Evolutionary conservation across 2,329 filamentous ascomycete species (phyloP).

Genomic region (Hirsutella thompsonii): DNA sequence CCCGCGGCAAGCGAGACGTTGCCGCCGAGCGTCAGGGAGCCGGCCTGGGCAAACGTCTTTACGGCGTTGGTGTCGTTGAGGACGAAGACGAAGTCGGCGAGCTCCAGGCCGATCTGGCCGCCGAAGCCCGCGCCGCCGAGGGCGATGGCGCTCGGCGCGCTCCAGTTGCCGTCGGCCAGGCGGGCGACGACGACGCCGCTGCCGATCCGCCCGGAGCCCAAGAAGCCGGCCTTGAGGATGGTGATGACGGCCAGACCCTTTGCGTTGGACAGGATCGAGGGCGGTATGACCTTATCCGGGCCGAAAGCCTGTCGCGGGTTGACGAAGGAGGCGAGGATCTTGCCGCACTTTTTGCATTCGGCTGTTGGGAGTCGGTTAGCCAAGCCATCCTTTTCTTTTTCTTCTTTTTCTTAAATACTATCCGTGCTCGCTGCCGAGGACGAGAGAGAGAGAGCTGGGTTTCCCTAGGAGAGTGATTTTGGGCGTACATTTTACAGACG

Average conservation of each 20-base stretch:
- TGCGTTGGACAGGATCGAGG: constrained; percentile 75
- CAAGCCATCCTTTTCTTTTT: too few species aligned
- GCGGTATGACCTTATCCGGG: constrained; percentile 94
- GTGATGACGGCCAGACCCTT: constrained; percentile 85
- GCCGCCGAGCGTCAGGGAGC: constrained; percentile 82
- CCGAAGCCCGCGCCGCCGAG: constrained; percentile 74
- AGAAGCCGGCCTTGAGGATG: constrained; percentile 76
- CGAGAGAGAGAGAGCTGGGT: too few species aligned
- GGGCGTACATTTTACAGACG: constrained; percentile 54
- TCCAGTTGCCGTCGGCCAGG: constrained; percentile 66
- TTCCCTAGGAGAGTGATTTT: background rate
- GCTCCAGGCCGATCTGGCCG: constrained; percentile 75
- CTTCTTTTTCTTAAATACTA: too few species aligned
- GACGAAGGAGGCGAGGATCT: constrained; percentile 89
- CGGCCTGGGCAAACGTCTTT: constrained; percentile 84
- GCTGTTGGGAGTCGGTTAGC: constrained; percentile 35
- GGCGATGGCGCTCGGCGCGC: constrained; percentile 68
- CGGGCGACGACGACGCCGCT: constrained; percentile 73
- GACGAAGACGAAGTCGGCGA: constrained; percentile 96
- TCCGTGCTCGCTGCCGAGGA: too few species aligned
- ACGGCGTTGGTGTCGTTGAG: constrained; percentile 85
- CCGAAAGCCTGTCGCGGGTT: constrained; percentile 89
- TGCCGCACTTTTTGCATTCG: constrained; percentile 94
- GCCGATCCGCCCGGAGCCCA: constrained; percentile 70
- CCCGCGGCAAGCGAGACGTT: constrained; percentile 95